These are phyloP conservation scores for Pleurozium schreberi DNA, from an alignment of 225 moss, liverwort and hornwort species.

Conservation along the genomic window DNA sequence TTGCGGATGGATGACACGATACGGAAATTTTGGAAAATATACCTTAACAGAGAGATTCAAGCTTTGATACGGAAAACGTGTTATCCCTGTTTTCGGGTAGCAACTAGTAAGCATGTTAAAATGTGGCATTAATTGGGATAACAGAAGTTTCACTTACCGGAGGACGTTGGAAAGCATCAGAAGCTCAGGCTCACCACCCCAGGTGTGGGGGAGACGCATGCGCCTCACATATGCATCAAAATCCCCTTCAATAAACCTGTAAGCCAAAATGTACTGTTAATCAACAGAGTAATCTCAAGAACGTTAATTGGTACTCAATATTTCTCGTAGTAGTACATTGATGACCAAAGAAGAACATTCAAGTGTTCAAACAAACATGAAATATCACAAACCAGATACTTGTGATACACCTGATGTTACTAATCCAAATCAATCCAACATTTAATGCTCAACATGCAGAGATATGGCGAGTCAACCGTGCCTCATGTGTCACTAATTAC, in stretches of 20 bases:
- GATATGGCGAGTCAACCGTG: background rate
- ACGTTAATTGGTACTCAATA: background rate
- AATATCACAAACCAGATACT: background rate
- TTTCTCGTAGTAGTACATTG: background rate
- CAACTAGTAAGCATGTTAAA: background rate
- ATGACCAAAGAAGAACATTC: background rate
- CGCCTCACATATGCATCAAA: conserved; percentile 78
- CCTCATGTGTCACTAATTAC: background rate
- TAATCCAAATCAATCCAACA: background rate
- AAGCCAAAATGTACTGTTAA: background rate
- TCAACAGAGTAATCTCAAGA: background rate
- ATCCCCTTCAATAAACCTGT: conserved; percentile 95
- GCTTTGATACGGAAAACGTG: background rate
- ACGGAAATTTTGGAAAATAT: background rate
- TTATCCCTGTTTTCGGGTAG: background rate
- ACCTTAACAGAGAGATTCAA: background rate
- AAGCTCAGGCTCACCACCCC: conserved; percentile 98
- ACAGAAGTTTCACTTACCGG: conserved; percentile 27
- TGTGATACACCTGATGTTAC: background rate
- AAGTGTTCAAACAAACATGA: background rate
- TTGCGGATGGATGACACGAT: background rate
- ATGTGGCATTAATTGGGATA: background rate
- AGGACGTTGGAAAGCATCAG: conserved; percentile 93
- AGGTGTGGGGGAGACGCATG: conserved; percentile 84
- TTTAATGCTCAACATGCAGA: background rate